These are phyloP conservation scores for Alternaria conjuncta DNA, from an alignment of 2,329 filamentous ascomycete genomes.

Conservation along the genomic window DNA sequence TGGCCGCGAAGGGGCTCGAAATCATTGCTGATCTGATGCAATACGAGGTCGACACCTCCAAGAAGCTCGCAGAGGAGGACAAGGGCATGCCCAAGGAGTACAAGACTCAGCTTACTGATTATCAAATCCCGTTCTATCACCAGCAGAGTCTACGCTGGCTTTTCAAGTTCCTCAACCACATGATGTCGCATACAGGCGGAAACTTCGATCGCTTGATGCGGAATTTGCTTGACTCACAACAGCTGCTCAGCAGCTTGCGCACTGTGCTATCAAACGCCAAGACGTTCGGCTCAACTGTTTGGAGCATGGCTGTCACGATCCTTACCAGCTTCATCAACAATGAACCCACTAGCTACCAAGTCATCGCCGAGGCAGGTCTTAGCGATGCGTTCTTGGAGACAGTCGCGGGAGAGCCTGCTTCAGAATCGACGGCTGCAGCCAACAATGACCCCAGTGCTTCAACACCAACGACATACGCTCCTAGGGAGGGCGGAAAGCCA, in stretches of 20 bases:
- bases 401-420: conserved; percentile 61
- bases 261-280: conserved; percentile 80
- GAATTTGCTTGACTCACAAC: conserved; percentile 92
- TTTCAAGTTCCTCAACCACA: conserved; percentile 94
- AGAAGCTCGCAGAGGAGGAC: conserved; percentile 69
- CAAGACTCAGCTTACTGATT: conserved; percentile 85
- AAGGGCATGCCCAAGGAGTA: conserved; percentile 74
- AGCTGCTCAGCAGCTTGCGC: conserved; percentile 78
- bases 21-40: conserved; percentile 88
- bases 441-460: conserved; percentile 19
- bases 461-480: conserved; percentile 24
- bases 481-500: conserved; percentile 31
- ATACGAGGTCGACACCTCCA: conserved; percentile 75
- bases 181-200: conserved; percentile 82
- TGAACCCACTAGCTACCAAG: conserved; percentile 94
- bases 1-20: conserved; percentile 82
- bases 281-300: conserved; percentile 89
- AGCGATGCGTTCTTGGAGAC: conserved; percentile 86
- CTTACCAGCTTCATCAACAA: conserved; percentile 98
- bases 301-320: conserved; percentile 92
- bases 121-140: conserved; percentile 89
- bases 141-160: conserved; percentile 93
- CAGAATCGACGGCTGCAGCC: conserved; percentile 25
- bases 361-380: conserved; percentile 92
- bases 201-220: conserved; percentile 89